Evolutionary conservation across 1,139 yeast species (phyloP).

Genomic region (Yamadazyma epiphylla): DNA sequence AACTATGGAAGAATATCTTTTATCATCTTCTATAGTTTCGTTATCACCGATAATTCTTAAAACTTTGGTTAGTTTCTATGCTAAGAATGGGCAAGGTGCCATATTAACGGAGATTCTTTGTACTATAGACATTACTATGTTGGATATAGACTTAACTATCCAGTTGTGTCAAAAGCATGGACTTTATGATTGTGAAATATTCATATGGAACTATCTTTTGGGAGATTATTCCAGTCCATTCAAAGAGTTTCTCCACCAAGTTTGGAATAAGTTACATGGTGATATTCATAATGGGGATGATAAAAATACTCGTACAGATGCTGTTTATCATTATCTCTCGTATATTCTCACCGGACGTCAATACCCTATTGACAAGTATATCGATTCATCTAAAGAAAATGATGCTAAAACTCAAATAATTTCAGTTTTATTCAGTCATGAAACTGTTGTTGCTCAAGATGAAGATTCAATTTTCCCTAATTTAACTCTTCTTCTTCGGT

Average conservation of each 20-base stretch:
- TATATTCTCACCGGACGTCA: constrained; percentile 72
- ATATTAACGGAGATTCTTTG: constrained; percentile 64
- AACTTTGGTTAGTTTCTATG: constrained; percentile 51
- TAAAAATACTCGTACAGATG: constrained; percentile 9
- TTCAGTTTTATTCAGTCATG: constrained; percentile 44
- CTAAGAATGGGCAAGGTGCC: constrained; percentile 36
- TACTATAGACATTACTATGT: constrained; percentile 54
- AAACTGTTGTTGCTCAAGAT: constrained; percentile 5
- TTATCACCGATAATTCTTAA: constrained; percentile 65
- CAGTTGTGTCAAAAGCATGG: constrained; percentile 52
- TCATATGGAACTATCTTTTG: constrained; percentile 64
- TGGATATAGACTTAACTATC: constrained; percentile 73
- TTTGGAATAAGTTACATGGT: not conserved
- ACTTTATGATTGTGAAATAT: constrained; percentile 58
- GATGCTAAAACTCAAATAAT: constrained; percentile 49
- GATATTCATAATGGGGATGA: constrained; percentile 7
- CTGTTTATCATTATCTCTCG: constrained; percentile 44
- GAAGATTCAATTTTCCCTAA: constrained; percentile 56
- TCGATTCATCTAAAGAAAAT: constrained; percentile 23
- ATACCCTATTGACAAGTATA: constrained; percentile 63
- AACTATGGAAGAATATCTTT: constrained; percentile 48
- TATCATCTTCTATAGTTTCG: constrained; percentile 37
- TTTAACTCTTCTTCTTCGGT: constrained; percentile 43
- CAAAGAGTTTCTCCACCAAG: constrained; percentile 2
- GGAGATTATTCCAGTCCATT: constrained; percentile 67